These are phyloP conservation scores for Chalciporus chontae DNA, from an alignment of 768 basidiomycete genomes.

Conservation along the genomic window DNA sequence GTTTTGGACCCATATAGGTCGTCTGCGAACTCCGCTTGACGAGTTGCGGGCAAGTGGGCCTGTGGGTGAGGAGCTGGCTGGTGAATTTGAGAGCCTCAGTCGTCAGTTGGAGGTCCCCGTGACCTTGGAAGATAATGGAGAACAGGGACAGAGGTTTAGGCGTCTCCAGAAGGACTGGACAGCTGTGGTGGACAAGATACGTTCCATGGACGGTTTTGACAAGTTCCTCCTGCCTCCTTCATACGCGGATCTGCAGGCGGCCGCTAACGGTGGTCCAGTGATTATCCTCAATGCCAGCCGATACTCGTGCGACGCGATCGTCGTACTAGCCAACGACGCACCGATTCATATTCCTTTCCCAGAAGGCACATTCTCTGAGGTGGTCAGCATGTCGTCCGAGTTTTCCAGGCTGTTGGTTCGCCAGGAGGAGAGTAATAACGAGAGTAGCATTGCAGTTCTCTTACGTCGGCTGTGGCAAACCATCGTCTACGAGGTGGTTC, in stretches of 20 bases:
- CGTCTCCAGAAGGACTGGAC: slow-evolving; percentile 25
- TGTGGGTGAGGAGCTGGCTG: slow-evolving; percentile 10
- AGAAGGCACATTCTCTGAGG: slow-evolving; percentile 3
- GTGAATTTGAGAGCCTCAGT: slow-evolving; percentile 17
- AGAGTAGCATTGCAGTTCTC: slow-evolving; percentile 1
- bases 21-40: slow-evolving; percentile 25
- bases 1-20: slow-evolving; percentile 23
- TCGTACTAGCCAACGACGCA: slow-evolving; percentile 10
- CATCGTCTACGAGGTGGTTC: slow-evolving; percentile 19
- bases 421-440: background rate
- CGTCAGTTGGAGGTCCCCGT: slow-evolving; percentile 19
- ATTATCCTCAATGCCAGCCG: slow-evolving; percentile 31
- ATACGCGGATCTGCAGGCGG: slow-evolving; percentile 16
- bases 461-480: slow-evolving; percentile 22
- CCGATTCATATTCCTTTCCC: slow-evolving; percentile 13
- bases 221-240: slow-evolving; percentile 22
- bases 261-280: slow-evolving; percentile 27
- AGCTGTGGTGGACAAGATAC: slow-evolving; percentile 22
- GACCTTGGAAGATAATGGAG: slow-evolving; percentile 4
- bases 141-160: slow-evolving; percentile 16
- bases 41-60: slow-evolving; percentile 13
- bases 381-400: slow-evolving; percentile 4
- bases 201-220: slow-evolving; percentile 21
- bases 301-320: slow-evolving; percentile 18
- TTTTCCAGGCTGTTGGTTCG: background rate